phyloP scores from a whole-genome alignment of 2,329 filamentous ascomycete species.

The Teratosphaeria nubilosa region DNA sequence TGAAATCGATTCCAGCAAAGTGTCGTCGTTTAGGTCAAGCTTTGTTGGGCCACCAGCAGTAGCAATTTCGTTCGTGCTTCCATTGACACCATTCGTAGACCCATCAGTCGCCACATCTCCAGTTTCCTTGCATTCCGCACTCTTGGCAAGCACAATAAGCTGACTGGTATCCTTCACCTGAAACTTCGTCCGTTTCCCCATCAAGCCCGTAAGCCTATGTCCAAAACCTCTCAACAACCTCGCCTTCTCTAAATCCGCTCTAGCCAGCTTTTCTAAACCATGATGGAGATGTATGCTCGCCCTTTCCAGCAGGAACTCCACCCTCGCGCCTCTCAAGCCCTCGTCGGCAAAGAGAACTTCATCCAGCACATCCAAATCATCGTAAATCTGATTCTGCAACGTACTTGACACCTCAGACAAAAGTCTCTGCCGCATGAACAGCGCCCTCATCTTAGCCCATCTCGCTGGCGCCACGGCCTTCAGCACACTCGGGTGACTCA shows the following conservation, averaged over 20 bases:
- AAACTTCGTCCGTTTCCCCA: slow-evolving; percentile 77
- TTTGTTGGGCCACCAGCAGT: slow-evolving; percentile 35
- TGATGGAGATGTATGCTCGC: slow-evolving; percentile 77
- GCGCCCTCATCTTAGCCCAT: slow-evolving; percentile 61
- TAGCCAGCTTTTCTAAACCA: slow-evolving; percentile 67
- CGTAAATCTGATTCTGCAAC: slow-evolving; percentile 51
- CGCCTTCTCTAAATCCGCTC: slow-evolving; percentile 59
- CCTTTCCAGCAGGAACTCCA: slow-evolving; percentile 69
- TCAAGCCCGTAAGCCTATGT: slow-evolving; percentile 72
- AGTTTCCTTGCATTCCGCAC: slow-evolving; percentile 34
- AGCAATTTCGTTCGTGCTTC: background rate
- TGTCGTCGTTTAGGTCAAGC: slow-evolving; percentile 81
- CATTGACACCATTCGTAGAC: background rate
- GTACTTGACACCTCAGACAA: slow-evolving; percentile 52
- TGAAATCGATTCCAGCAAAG: slow-evolving; percentile 74
- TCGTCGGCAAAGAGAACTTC: slow-evolving; percentile 18
- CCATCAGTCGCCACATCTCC: background rate
- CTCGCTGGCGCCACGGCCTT: slow-evolving; percentile 36
- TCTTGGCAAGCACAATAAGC: slow-evolving; percentile 81
- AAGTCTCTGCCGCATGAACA: slow-evolving; percentile 62
- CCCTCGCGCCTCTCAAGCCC: slow-evolving; percentile 30
- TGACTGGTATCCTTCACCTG: slow-evolving; percentile 77
- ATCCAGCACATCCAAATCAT: slow-evolving; percentile 35
- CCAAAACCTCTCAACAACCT: slow-evolving; percentile 58
- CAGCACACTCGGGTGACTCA: slow-evolving; percentile 40